Evolutionary conservation across 768 basidiomycete genomes (phyloP), one percentile per base, ranked within the genome.

Genomic region (Tephrocybe sp.): DNA sequence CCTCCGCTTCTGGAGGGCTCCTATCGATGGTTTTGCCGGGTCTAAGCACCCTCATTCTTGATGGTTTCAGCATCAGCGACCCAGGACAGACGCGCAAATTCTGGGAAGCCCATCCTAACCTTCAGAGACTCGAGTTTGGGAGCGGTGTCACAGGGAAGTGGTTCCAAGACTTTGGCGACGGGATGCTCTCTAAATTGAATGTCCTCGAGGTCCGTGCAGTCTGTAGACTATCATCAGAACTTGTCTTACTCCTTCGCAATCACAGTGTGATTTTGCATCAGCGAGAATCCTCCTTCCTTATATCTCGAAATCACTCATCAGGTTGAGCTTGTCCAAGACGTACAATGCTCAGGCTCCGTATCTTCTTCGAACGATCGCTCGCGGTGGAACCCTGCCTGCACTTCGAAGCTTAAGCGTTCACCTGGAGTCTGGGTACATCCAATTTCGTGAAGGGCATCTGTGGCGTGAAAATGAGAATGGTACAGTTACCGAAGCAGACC

Each of bases 281-380:
- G 44, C 50, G 13, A 31, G 23, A 40, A 23, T 22, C 8, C 16
- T 52, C 44, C 50, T 52, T 45, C 50, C 50, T 9, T 24, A 46
- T 23, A 27, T 52, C 3, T 36, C 43, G 29, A 31, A 38, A 30
- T 31, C 36, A 25, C 45, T 52, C 38, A 31, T 46, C 29, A 46
- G 37, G 25, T 38, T 52, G 30, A 22, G 23, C 6, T 19, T 52
- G 44, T 23, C 42, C 10, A 37, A 52, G 16, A 52, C 45, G 11
- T 37, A 40, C 37, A 47, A 52, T 34, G 50, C 45, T 25, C 50
- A 52, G 33, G 50, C 45, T 3, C 21, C 39, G n/a, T 46, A 52
- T 15, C 39, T 52, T 3, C 45, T 52, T 7, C 37, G 50, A 41
- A 22, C 31, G 33, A 31, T 52, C 33, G 18, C 44, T 3, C 22